Base-by-base conservation (phyloP, 805 yeast species). In the Zygoascus flipseniorum region DNA sequence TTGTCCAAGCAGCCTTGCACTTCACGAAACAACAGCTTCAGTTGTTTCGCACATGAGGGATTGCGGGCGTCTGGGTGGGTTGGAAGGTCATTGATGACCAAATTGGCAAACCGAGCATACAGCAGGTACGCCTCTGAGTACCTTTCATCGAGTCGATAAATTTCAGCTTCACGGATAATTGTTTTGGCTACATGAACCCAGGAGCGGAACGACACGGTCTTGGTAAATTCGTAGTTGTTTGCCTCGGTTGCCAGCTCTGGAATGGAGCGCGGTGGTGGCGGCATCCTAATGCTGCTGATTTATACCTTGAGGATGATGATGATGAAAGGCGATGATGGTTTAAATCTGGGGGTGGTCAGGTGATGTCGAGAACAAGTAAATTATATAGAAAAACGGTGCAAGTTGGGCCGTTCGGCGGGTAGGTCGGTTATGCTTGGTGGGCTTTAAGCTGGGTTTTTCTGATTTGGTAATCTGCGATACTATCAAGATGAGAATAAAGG, bases 81-180 rank as follows among this genome's bases (percentile, higher is more conserved):
- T 16, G 73, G 72, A 44, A 81, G 60, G 48, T 69, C 69, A 65
- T 78, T 76, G 51, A 76, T 72, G 32, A 80, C 70, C 48, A 81
- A 69, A 55, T 84, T 86, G 20, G 83, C 75, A 58, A 79, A 82
- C 53, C 89, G 67, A 46, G 77, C 68, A 60, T 81, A 82, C 52
- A 81, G 67, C 31, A 80, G 65, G 60, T 77, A 84, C 0, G 87
- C 79, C 54, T 76, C 78, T 43, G 73, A 75, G 43, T 69, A 62
- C 31, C 76, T 70, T 14, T 72, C 69, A 44, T 74, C 78, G 19
- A 66, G 63, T 18, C 70, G 71, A 63, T 74, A 80, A 19, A 75
- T 65, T 31, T 70, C 68, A 0, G 82, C 78, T 69, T 76, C 65
- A 3, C 56, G 54, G n/a, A 55, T 57, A 53, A 76, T 69, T 16